phyloP scores from a whole-genome alignment of 176 grass and related monocot genomes.

The Secale cereale region DNA sequence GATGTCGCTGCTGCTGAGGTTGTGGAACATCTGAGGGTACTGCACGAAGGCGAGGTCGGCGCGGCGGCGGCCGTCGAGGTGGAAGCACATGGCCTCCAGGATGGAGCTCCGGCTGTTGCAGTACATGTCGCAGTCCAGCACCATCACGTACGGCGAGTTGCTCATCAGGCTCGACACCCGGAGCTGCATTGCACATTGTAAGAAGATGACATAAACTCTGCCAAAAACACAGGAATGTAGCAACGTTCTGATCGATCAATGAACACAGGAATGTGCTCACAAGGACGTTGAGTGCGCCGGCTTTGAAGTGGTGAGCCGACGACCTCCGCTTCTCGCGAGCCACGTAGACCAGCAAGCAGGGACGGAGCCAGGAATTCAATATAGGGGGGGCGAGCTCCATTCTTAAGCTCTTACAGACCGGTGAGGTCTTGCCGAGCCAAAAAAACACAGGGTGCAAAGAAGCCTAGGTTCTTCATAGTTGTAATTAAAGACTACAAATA shows the following conservation, averaged over 20 bases:
- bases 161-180: slow-evolving; percentile 49
- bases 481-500: no score
- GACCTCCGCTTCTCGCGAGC: slow-evolving; percentile 53
- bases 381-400: no score
- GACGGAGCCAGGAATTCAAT: no score
- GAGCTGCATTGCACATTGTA: slow-evolving; percentile 45
- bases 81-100: slow-evolving; percentile 66
- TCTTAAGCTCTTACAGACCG: no score
- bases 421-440: no score
- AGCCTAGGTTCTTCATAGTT: no score
- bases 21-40: slow-evolving; percentile 70
- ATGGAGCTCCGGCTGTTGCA: slow-evolving; percentile 45
- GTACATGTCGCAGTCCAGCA: slow-evolving; percentile 74
- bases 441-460: no score
- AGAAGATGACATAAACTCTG: neutral
- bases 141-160: slow-evolving; percentile 46
- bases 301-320: slow-evolving; percentile 65
- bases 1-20: slow-evolving; percentile 59
- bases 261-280: slow-evolving; percentile 21
- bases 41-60: slow-evolving; percentile 58
- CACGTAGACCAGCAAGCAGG: slow-evolving; percentile 40
- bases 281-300: slow-evolving; percentile 70
- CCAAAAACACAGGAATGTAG: neutral
- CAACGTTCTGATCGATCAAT: neutral
- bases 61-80: slow-evolving; percentile 30